Evolutionary conservation across 1,284 basidiomycete genomes (phyloP).

Genomic region (Cystobasidium pallidum): DNA sequence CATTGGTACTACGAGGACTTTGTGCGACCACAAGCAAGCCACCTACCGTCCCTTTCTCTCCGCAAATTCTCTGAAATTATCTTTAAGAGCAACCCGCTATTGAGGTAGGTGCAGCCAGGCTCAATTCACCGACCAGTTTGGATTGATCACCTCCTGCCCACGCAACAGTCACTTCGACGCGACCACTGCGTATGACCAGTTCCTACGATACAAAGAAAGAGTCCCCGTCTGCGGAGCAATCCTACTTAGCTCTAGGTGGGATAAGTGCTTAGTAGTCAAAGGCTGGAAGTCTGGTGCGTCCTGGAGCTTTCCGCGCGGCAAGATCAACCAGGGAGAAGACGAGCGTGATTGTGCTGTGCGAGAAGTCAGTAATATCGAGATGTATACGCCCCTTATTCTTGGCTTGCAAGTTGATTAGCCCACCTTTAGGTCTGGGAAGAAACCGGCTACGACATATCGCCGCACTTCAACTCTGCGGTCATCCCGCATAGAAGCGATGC

Average conservation of each 20-base stretch:
- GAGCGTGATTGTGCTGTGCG: slow-evolving; percentile 81
- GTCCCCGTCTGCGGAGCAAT: slow-evolving; percentile 99
- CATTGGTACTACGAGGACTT: slow-evolving; percentile 99
- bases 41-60: slow-evolving; percentile 77
- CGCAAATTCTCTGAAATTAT: slow-evolving; percentile 94
- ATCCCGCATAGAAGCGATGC: slow-evolving; percentile 34
- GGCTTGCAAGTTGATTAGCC: neutral
- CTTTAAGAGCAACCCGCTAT: slow-evolving; percentile 77
- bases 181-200: slow-evolving; percentile 76
- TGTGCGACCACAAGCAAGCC: slow-evolving; percentile 77
- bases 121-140: neutral
- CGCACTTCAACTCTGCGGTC: slow-evolving; percentile 66
- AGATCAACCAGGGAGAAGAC: slow-evolving; percentile 93
- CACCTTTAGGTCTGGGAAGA: slow-evolving; percentile 79
- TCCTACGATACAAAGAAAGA: slow-evolving; percentile 93
- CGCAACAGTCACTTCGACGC: slow-evolving; percentile 66
- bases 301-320: slow-evolving; percentile 98
- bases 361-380: slow-evolving; percentile 69
- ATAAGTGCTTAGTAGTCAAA: slow-evolving; percentile 95
- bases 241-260: slow-evolving; percentile 85
- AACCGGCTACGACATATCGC: slow-evolving; percentile 83
- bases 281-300: slow-evolving; percentile 96
- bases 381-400: neutral
- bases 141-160: neutral
- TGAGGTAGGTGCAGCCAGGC: slow-evolving; percentile 56